Evolutionary conservation across 768 basidiomycete species (phyloP).

Genomic region (Mycena vitilis): DNA sequence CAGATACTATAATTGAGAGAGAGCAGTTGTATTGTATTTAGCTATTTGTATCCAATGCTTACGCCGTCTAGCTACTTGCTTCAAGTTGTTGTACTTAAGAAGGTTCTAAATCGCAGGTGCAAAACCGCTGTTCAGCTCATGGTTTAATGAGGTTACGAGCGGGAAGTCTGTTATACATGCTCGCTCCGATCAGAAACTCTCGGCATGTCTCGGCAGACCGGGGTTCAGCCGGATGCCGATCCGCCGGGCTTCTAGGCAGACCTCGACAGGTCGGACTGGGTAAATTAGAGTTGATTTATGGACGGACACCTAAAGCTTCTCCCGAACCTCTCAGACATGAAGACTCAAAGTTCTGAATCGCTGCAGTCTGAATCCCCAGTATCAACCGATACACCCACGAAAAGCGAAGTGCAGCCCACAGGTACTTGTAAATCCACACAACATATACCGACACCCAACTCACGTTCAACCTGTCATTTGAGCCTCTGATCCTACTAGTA

Average conservation of each 20-base stretch:
- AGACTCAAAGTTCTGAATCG: background rate
- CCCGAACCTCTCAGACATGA: background rate
- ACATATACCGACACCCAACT: conserved; percentile 62
- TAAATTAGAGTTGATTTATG: no score
- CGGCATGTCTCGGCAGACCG: no score
- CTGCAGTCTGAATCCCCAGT: conserved; percentile 27
- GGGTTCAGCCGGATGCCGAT: no score
- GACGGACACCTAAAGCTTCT: no score
- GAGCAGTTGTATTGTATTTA: conserved; percentile 19
- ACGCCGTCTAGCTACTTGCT: background rate
- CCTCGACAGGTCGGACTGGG: no score
- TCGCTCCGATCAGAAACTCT: no score
- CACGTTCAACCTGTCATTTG: conserved; percentile 39
- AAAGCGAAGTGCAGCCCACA: background rate
- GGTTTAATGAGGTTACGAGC: no score
- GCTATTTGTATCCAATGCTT: conserved; percentile 25
- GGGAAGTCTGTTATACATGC: no score
- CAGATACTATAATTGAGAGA: conserved; percentile 14
- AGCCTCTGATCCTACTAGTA: background rate
- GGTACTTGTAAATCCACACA: background rate
- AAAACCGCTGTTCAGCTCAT: no score
- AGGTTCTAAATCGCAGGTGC: no score
- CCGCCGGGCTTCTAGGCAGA: no score
- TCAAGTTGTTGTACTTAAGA: no score
- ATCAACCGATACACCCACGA: conserved; percentile 67